Evolutionary conservation across 2,329 filamentous ascomycete genomes (phyloP).

Genomic region (Orbilia quercus): DNA sequence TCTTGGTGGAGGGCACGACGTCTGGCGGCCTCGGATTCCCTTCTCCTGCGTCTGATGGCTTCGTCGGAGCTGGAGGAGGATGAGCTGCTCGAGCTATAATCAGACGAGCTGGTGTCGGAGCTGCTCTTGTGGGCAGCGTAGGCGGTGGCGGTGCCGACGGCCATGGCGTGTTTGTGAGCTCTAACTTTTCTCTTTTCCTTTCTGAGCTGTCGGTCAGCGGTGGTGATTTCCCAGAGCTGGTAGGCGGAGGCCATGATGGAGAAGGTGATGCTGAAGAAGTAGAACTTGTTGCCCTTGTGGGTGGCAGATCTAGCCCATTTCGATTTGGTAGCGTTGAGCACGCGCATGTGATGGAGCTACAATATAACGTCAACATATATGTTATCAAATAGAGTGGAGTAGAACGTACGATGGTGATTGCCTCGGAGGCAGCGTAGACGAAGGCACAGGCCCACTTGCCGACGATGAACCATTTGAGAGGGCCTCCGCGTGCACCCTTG

Average conservation of each 20-base stretch:
- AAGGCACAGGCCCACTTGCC: conserved; percentile 54
- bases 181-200: conserved; percentile 31
- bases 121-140: conserved; percentile 13
- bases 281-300: conserved; percentile 48
- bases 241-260: conserved; percentile 51
- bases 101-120: conserved; percentile 9
- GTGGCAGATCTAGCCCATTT: conserved; percentile 33
- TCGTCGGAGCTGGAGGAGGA: conserved; percentile 8
- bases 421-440: conserved; percentile 48
- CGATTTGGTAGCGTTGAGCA: conserved; percentile 42
- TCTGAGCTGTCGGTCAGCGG: conserved; percentile 22
- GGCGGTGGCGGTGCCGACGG: conserved; percentile 25
- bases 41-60: not conserved
- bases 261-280: conserved; percentile 50
- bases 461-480: conserved; percentile 54
- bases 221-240: conserved; percentile 50
- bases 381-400: not conserved
- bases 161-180: conserved; percentile 32
- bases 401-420: conserved; percentile 47
- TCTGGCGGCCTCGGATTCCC: conserved; percentile 18
- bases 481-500: conserved; percentile 36
- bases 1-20: conserved; percentile 24
- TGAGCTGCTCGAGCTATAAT: conserved; percentile 16
- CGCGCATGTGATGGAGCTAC: conserved; percentile 45
- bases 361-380: not conserved